A percentile compares a stretch with the other conserved stretches of the same genome.
phyloP scores from a whole-genome alignment of 2,329 filamentous ascomycete genomes.

The Colletotrichum karsti region DNA sequence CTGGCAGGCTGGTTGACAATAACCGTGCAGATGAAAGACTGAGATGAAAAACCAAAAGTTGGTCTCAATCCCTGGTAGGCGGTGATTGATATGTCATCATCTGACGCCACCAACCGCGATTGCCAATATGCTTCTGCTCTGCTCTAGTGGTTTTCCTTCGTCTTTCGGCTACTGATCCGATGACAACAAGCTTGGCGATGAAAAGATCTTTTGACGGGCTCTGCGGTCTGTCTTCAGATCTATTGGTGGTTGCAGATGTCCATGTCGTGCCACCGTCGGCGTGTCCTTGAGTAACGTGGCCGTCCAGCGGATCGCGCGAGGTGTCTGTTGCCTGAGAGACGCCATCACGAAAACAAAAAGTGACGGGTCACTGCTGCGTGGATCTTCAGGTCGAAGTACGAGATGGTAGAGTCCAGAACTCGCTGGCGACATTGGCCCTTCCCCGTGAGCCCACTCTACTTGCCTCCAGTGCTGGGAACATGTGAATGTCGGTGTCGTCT shows the following conservation, averaged over 20 bases:
- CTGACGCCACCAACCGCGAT: not conserved
- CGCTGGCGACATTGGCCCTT: not conserved
- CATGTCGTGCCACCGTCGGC: not conserved
- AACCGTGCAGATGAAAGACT: not conserved
- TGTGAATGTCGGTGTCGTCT: not conserved
- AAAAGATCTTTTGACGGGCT: not conserved
- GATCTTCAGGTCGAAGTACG: not conserved
- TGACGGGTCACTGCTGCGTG: not conserved
- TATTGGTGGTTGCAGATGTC: not conserved
- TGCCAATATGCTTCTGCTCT: no score
- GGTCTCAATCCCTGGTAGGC: not conserved
- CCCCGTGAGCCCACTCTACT: not conserved
- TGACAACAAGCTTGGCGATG: not conserved
- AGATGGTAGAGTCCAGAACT: not conserved
- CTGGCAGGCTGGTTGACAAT: not conserved
- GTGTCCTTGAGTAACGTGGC: not conserved
- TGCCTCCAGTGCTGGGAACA: no score
- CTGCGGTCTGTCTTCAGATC: not conserved
- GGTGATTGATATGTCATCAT: not conserved
- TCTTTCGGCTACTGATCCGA: not conserved
- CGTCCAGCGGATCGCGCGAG: not conserved
- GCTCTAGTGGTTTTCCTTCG: no score
- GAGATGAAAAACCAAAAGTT: not conserved
- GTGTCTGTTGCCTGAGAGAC: not conserved
- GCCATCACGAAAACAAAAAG: not conserved